These are phyloP conservation scores for Cocos nucifera DNA, from an alignment of 176 grass and related monocot species.

Conservation along the genomic window DNA sequence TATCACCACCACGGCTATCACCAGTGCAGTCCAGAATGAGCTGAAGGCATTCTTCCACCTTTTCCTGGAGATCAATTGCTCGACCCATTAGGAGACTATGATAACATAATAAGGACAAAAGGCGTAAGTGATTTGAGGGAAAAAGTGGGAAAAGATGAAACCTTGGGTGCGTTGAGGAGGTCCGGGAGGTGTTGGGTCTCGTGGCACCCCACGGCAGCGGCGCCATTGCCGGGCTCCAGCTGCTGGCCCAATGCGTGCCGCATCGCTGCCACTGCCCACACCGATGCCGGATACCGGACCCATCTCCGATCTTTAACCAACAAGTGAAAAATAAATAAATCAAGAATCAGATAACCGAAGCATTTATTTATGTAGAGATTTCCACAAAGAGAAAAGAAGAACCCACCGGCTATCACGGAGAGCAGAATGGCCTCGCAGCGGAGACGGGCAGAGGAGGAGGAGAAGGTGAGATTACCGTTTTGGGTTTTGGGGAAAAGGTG, in stretches of 20 bases:
- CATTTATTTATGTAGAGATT: neutral
- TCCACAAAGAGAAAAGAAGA: neutral
- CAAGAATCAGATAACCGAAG: neutral
- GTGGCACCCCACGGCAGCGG: neutral
- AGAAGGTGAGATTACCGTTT: neutral
- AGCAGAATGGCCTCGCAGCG: constrained; percentile 43
- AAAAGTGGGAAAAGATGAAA: constrained; percentile 7
- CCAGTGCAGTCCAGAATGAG: constrained; percentile 30
- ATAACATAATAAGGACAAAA: too few relatives aligned
- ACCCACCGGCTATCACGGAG: constrained; percentile 45
- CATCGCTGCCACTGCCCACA: constrained; percentile 65
- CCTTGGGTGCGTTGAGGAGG: constrained; percentile 49
- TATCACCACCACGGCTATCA: neutral
- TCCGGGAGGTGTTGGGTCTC: constrained; percentile 21
- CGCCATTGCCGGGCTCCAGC: neutral
- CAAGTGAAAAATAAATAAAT: neutral
- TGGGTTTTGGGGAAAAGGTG: neutral
- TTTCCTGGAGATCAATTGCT: constrained; percentile 26
- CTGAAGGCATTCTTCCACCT: constrained; percentile 43
- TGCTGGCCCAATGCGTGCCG: constrained; percentile 20
- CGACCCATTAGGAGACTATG: neutral
- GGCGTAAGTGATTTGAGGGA: too few relatives aligned
- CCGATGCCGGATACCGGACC: constrained; percentile 54
- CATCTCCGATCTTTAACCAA: constrained; percentile 63
- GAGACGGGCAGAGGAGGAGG: neutral